Evolutionary conservation across 805 yeast genomes (phyloP).

Genomic region (Cephaloascus albidus): DNA sequence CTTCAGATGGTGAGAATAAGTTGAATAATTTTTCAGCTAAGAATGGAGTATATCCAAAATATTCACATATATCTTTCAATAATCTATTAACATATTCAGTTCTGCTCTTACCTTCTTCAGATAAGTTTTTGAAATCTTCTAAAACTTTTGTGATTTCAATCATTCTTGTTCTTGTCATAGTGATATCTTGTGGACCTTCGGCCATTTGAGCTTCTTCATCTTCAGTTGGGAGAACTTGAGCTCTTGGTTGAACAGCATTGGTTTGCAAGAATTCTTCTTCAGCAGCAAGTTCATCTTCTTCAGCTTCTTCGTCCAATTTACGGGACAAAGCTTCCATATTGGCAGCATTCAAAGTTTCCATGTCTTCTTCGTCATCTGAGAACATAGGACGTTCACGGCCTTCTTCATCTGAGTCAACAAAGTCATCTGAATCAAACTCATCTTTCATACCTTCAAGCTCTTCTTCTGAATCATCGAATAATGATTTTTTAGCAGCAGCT

Average conservation of each 20-base stretch:
- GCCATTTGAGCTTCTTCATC: slow-evolving; percentile 49
- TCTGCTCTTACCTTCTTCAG: slow-evolving; percentile 83
- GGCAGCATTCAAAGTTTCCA: slow-evolving; percentile 67
- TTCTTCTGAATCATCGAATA: slow-evolving; percentile 69
- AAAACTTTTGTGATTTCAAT: slow-evolving; percentile 89
- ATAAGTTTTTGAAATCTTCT: slow-evolving; percentile 75
- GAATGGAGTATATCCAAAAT: slow-evolving; percentile 87
- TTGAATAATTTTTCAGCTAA: slow-evolving; percentile 91
- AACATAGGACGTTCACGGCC: slow-evolving; percentile 61
- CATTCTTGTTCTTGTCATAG: slow-evolving; percentile 85
- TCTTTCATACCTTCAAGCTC: slow-evolving; percentile 35
- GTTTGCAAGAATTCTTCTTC: slow-evolving; percentile 53
- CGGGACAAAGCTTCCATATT: slow-evolving; percentile 76
- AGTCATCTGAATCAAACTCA: slow-evolving; percentile 30
- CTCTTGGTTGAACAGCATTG: slow-evolving; percentile 58
- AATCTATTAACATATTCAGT: slow-evolving; percentile 73
- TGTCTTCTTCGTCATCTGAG: slow-evolving; percentile 65
- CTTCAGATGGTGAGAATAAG: slow-evolving; percentile 89
- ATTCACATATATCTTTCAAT: slow-evolving; percentile 78
- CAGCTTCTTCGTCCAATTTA: slow-evolving; percentile 49
- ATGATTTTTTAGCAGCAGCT: slow-evolving; percentile 58
- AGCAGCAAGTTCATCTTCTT: slow-evolving; percentile 48
- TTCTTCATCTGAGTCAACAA: slow-evolving; percentile 59
- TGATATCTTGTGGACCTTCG: slow-evolving; percentile 60
- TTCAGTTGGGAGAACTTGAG: slow-evolving; percentile 63